Percentiles rank a stretch among this genome's conserved stretches.
phyloP scores from a whole-genome alignment of 148 eudicot species.

The Pouteria glomerata region DNA sequence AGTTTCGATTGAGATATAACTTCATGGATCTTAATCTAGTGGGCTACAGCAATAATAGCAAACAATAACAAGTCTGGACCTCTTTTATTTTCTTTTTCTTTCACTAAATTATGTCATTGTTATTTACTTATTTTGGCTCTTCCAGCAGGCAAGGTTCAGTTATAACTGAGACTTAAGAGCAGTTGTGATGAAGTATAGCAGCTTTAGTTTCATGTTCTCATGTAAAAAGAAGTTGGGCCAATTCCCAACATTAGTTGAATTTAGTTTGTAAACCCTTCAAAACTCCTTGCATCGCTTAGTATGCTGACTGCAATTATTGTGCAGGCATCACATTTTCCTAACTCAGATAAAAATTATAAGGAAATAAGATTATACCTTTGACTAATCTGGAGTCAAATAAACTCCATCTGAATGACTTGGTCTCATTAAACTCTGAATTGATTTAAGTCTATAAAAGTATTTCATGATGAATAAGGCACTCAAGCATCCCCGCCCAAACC shows the following conservation, averaged over 20 bases:
- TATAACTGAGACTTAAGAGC: background rate
- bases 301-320: background rate
- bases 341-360: background rate
- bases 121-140: background rate
- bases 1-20: background rate
- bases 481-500: no score
- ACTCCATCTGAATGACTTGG: no score
- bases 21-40: background rate
- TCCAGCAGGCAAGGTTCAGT: background rate
- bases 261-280: background rate
- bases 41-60: background rate
- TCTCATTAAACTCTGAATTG: no score
- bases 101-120: background rate
- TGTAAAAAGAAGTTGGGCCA: background rate
- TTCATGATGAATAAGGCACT: no score
- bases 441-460: no score
- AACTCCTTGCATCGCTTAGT: background rate
- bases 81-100: background rate
- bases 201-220: background rate
- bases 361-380: background rate
- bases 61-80: background rate
- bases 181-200: background rate
- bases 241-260: background rate
- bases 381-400: background rate
- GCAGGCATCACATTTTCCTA: background rate